These are phyloP conservation scores for Penicillium roqueforti DNA, from an alignment of 495 filamentous ascomycete genomes.

Conservation along the genomic window DNA sequence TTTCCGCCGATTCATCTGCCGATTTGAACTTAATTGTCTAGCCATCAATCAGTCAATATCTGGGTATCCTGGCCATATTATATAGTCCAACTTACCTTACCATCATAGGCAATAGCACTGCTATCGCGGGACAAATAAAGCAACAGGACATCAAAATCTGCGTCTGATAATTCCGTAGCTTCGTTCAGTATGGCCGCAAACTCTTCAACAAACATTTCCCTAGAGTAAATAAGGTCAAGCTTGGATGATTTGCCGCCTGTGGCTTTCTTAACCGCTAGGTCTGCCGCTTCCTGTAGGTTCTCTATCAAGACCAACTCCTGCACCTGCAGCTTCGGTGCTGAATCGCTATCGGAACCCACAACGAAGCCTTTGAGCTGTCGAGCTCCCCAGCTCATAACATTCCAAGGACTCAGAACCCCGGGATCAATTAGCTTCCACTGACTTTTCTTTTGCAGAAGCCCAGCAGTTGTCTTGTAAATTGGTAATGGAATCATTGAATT, in stretches of 20 bases:
- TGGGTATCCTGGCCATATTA: neutral
- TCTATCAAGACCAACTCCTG: constrained; percentile 49
- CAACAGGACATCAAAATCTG: constrained; percentile 67
- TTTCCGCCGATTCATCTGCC: constrained; percentile 42
- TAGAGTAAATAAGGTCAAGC: constrained; percentile 65
- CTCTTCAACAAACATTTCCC: constrained; percentile 55
- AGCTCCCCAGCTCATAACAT: constrained; percentile 70
- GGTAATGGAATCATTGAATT: constrained; percentile 65
- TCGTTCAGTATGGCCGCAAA: constrained; percentile 52
- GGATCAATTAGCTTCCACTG: constrained; percentile 56
- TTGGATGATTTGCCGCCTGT: constrained; percentile 34
- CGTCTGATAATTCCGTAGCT: constrained; percentile 52
- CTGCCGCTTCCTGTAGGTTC: constrained; percentile 50
- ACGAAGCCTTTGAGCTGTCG: constrained; percentile 62
- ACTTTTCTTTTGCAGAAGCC: constrained; percentile 41
- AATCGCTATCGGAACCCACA: constrained; percentile 36
- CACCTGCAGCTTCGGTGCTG: constrained; percentile 29
- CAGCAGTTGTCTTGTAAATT: constrained; percentile 57
- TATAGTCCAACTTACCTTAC: constrained; percentile 44
- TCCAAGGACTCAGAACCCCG: constrained; percentile 48
- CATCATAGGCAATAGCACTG: constrained; percentile 58
- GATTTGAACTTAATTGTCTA: constrained; percentile 71
- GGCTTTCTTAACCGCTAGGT: constrained; percentile 43
- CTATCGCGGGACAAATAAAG: constrained; percentile 69
- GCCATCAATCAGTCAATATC: constrained; percentile 20